Base-by-base conservation (phyloP, 129 eudicot species). In the Scalesia atractyloides region DNA sequence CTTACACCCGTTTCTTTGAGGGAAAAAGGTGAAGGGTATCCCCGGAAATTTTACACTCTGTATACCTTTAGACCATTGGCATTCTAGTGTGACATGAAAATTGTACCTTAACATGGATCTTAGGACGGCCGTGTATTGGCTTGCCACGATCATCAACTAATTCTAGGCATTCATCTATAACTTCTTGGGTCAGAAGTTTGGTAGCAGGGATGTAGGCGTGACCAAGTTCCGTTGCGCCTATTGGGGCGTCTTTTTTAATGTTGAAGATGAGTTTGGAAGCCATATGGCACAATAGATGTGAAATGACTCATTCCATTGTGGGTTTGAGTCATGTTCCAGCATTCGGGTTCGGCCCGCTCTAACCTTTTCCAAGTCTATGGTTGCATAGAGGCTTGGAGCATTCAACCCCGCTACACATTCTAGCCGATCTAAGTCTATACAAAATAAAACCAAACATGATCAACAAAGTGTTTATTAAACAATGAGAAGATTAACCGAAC, bases 221-320 rank as follows among this genome's bases (percentile, higher is more conserved):
- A 39, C 98, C 96, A 10, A 89, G 22, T 9, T 80, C 63, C 9
- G 82, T 81, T 1, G 95, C 95, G 1, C 98, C 98, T 16, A 92
- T 80, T 2, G 96, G 81, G 50, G 84, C 86, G 37, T 82, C 91
- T 56, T 82, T 76, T 76, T 92, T 92, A 63, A 89, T 52, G 0
- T 92, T 80, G 73, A 92, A 85, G 10, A 87, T 68, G 1, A 92
- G 86, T 18, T 87, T 50, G 11, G 98, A 85, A 16, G 95, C 98
- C 95, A 85, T 73, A 61, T 92, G 98, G 96, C 98, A 37, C 96
- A 89, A 82, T 89, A 92, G 9, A 92, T 83, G 84, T 92, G 98
- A 37, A 92, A 92, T 0, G 94, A 82, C 62, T 92, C 98, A 64
- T 87, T 78, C 98, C 98, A 92, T 11, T 86, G 79, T 0, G 98